Evolutionary conservation across 140 eudicot genomes (phyloP), one percentile per base, ranked within the genome.

Genomic region (Stevia rebaudiana): DNA sequence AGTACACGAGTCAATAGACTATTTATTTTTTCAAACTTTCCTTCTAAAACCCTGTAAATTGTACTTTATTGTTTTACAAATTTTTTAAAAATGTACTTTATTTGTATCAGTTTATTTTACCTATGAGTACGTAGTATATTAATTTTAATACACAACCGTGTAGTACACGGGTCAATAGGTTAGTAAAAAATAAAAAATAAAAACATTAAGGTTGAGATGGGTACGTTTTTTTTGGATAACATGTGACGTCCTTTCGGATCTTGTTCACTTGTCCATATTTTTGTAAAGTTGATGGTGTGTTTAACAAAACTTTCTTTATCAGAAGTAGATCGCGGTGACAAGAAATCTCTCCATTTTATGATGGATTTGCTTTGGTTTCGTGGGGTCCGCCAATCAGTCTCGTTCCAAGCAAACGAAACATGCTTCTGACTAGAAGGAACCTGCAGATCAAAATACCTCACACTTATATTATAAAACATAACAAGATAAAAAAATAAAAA

Each of bases 241-340:
- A 86, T 30, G 72, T 84, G 86, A 1, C 83, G 84, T 36, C 84
- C 70, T 83, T 77, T 92, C 24, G 58, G 23, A 54, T 84, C 94
- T 63, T 51, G 86, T 49, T 92, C 97, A 40, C 97, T 92, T 76
- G 94, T 88, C 99, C 99, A 92, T 63, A 92, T 54, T 80, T 84
- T 92, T 8, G 76, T 0, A 57, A 92, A 92, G 80, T 79, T 81
- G 57, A 92, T 51, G 35, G 72, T 49, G 24, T 92, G 95, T 62
- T 79, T 72, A 16, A 80, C 80, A 69, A 81, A 88, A 72, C 68
- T 92, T 31, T 78, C 76, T 11, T 79, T 83, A 43, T 73, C 84
- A 18, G 96, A 79, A 35, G 68, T 21, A 15, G 96, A 75, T 72
- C 83, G 21, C 11, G 89, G 88, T 33, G 87, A 85, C 50, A 89